phyloP scores from a whole-genome alignment of 495 filamentous ascomycete species.

The Endocarpon pusillum region DNA sequence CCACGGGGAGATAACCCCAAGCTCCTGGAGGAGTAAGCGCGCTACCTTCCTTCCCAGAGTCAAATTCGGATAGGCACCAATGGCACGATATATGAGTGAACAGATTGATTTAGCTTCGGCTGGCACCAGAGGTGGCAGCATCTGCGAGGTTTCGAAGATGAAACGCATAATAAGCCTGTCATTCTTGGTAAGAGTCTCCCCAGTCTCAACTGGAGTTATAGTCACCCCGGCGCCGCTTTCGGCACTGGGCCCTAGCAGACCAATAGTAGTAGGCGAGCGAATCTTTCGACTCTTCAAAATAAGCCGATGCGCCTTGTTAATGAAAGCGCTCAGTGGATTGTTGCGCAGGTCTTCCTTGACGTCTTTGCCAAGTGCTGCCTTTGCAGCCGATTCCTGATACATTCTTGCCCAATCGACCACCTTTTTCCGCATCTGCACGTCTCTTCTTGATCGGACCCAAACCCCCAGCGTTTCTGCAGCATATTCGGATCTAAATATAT shows the following conservation, averaged over 20 bases:
- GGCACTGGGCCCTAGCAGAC: constrained; percentile 32
- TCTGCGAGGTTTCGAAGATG: constrained; percentile 42
- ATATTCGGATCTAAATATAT: too few species aligned
- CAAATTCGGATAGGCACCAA: constrained; percentile 47
- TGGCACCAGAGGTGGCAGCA: constrained; percentile 31
- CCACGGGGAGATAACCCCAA: constrained; percentile 70
- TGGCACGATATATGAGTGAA: constrained; percentile 53
- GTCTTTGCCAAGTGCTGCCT: constrained; percentile 12
- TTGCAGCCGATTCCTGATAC: constrained; percentile 31
- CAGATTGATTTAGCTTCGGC: constrained; percentile 40
- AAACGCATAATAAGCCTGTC: constrained; percentile 50
- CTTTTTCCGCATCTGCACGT: too few species aligned
- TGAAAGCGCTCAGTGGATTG: constrained; percentile 38
- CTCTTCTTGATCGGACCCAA: too few species aligned
- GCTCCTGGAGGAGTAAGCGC: constrained; percentile 65
- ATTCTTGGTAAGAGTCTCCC: constrained; percentile 16
- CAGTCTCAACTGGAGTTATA: constrained; percentile 18
- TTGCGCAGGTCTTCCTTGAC: constrained; percentile 5
- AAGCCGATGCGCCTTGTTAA: constrained; percentile 42
- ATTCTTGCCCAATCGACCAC: constrained; percentile 40
- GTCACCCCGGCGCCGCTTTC: constrained; percentile 23
- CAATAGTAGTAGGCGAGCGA: constrained; percentile 40
- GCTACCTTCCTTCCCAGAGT: constrained; percentile 36
- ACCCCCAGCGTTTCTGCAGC: too few species aligned
- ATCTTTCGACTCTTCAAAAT: constrained; percentile 49